Conservation (phyloP, 805 yeast species). For the Hyphopichia homilentoma region DNA sequence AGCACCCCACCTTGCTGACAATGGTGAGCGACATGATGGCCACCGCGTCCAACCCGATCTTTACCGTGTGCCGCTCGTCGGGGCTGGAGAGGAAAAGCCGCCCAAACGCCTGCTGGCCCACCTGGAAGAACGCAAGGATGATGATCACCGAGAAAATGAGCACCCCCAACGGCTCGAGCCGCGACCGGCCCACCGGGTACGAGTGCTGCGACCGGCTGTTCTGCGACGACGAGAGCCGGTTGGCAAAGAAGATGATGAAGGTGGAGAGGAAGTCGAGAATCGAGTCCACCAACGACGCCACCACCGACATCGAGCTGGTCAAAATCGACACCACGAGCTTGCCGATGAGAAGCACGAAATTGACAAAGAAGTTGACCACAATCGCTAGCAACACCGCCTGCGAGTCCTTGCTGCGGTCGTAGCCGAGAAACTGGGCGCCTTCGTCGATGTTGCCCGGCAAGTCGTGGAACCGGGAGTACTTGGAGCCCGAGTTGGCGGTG, state of each 20-base stretch:
- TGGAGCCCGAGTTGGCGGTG: constrained; percentile 15
- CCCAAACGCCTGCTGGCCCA: constrained; percentile 59
- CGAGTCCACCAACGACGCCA: constrained; percentile 79
- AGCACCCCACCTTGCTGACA: constrained; percentile 55
- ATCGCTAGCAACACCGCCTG: constrained; percentile 56
- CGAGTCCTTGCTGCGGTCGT: constrained; percentile 39
- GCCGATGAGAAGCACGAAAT: constrained; percentile 55
- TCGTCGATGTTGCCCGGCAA: constrained; percentile 66
- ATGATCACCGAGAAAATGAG: constrained; percentile 69
- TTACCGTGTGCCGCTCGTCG: constrained; percentile 37
- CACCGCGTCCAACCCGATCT: constrained; percentile 48
- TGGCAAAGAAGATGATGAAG: constrained; percentile 62
- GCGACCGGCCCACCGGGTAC: constrained; percentile 68
- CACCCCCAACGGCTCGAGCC: constrained; percentile 77
- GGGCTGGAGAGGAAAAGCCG: constrained; percentile 35
- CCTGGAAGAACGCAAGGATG: constrained; percentile 67
- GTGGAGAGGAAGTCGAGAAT: constrained; percentile 72
- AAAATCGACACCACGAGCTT: constrained; percentile 57
- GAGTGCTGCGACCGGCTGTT: constrained; percentile 44
- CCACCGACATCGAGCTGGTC: constrained; percentile 68
- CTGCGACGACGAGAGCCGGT: constrained; percentile 42
- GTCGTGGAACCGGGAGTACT: constrained; percentile 30
- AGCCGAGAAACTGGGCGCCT: constrained; percentile 52
- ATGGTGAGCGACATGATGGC: constrained; percentile 64
- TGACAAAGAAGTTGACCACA: constrained; percentile 57